phyloP scores from a whole-genome alignment of 176 grass and related monocot species.

The Neostapfia colusana region DNA sequence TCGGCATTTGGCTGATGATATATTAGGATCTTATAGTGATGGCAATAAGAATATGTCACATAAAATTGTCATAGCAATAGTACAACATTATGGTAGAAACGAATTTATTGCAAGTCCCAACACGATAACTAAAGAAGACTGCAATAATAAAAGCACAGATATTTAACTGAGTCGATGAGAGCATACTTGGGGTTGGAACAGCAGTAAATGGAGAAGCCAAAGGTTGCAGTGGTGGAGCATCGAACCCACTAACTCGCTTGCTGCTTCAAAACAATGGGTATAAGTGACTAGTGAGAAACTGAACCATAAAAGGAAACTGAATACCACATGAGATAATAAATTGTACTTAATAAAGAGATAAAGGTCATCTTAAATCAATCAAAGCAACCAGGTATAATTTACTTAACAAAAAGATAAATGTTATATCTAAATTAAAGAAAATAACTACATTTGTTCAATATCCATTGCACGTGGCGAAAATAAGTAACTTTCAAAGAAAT shows the following conservation, averaged over 20 bases:
- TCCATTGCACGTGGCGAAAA: slow-evolving; percentile 3
- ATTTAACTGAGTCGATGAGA: slow-evolving; percentile 35
- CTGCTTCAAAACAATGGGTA: slow-evolving; percentile 46
- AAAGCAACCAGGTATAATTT: neutral
- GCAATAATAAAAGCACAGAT: slow-evolving; percentile 30
- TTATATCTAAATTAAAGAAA: neutral
- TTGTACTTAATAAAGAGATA: neutral
- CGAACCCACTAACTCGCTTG: slow-evolving; percentile 92
- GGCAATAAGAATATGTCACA: neutral
- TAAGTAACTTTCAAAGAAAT: neutral
- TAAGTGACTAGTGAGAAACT: slow-evolving; percentile 13
- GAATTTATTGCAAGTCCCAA: slow-evolving; percentile 1
- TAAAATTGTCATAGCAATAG: neutral
- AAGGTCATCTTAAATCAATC: neutral
- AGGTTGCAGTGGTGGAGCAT: slow-evolving; percentile 65
- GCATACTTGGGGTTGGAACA: slow-evolving; percentile 59
- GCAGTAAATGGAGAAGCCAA: slow-evolving; percentile 50
- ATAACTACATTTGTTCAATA: neutral
- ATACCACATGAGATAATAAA: neutral
- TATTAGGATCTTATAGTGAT: neutral
- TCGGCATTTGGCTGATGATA: slow-evolving; percentile 21
- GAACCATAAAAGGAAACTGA: neutral
- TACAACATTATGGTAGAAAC: neutral
- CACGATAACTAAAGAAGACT: slow-evolving; percentile 21
- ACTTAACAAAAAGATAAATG: neutral